phyloP scores from a whole-genome alignment of 164 flowering plant species.

The Liriodendron chinense region DNA sequence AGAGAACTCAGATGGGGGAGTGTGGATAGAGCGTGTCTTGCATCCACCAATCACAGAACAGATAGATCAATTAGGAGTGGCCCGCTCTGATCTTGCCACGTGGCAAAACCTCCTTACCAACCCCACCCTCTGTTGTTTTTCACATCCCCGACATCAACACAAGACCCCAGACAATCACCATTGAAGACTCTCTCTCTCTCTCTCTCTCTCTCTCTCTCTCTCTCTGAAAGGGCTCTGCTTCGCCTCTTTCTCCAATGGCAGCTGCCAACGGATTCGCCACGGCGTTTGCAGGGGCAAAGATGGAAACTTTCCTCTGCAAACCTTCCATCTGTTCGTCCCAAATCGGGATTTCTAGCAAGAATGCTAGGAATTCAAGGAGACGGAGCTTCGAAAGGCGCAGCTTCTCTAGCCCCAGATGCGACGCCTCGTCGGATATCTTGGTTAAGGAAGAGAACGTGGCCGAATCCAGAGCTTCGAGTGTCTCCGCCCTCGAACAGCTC shows the following conservation, averaged over 20 bases:
- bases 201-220: background rate
- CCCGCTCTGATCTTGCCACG: constrained; percentile 3
- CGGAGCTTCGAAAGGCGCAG: constrained; percentile 25
- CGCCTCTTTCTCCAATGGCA: constrained; percentile 43
- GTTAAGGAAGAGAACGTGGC: constrained; percentile 15
- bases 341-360: constrained; percentile 19
- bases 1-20: constrained; percentile 1
- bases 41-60: constrained; percentile 38
- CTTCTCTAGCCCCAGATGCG: constrained; percentile 38
- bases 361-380: constrained; percentile 6
- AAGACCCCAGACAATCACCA: background rate
- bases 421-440: constrained; percentile 28
- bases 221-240: background rate
- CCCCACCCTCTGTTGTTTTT: background rate
- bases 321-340: constrained; percentile 14
- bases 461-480: constrained; percentile 42
- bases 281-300: constrained; percentile 46
- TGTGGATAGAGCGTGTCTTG: constrained; percentile 25
- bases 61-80: constrained; percentile 17
- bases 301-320: constrained; percentile 42
- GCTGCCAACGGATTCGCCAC: constrained; percentile 53
- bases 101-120: constrained; percentile 9
- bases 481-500: constrained; percentile 85
- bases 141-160: background rate
- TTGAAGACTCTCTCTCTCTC: background rate